A percentile compares a stretch with the other conserved stretches of the same genome.
These are phyloP conservation scores for Cordyceps tenuipes DNA, from an alignment of 2,329 filamentous ascomycete species.

Conservation along the genomic window DNA sequence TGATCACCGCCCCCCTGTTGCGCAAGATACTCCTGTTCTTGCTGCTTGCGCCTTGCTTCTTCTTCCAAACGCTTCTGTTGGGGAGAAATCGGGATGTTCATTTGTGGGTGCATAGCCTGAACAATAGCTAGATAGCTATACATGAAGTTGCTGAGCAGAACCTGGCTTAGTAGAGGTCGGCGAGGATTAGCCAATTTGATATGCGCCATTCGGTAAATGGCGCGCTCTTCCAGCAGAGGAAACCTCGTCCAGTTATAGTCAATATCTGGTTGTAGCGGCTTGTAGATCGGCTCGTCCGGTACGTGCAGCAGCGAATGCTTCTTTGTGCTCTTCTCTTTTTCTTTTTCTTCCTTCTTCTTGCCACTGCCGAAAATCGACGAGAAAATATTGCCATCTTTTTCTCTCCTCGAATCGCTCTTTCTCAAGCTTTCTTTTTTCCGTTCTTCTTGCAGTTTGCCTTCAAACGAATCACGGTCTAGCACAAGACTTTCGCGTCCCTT, in stretches of 20 bases:
- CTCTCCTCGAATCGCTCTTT: constrained; percentile 74
- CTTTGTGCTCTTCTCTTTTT: constrained; percentile 65
- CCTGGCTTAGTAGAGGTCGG: constrained; percentile 84
- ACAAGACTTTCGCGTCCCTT: constrained; percentile 76
- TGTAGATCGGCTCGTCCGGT: constrained; percentile 69
- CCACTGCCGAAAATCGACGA: constrained; percentile 85
- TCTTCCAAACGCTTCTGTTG: constrained; percentile 59
- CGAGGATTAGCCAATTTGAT: constrained; percentile 98
- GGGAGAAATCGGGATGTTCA: constrained; percentile 78
- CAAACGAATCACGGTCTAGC: constrained; percentile 67
- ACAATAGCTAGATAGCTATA: constrained; percentile 98
- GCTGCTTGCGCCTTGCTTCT: constrained; percentile 41
- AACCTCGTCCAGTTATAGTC: constrained; percentile 97
- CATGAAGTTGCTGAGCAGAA: constrained; percentile 98
- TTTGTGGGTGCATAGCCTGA: constrained; percentile 95
- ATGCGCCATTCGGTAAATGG: constrained; percentile 97
- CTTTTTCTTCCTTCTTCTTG: constrained; percentile 78
- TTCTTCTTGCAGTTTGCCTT: constrained; percentile 68
- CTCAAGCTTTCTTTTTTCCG: constrained; percentile 71
- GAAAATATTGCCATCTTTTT: constrained; percentile 89
- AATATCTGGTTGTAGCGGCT: constrained; percentile 71
- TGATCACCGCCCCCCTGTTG: constrained; percentile 41
- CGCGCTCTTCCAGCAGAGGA: constrained; percentile 87
- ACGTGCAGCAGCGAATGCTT: constrained; percentile 66
- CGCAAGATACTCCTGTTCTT: constrained; percentile 37